Evolutionary conservation across 352 stramenopile species (phyloP).

Genomic region (Pythium dissotocum): DNA sequence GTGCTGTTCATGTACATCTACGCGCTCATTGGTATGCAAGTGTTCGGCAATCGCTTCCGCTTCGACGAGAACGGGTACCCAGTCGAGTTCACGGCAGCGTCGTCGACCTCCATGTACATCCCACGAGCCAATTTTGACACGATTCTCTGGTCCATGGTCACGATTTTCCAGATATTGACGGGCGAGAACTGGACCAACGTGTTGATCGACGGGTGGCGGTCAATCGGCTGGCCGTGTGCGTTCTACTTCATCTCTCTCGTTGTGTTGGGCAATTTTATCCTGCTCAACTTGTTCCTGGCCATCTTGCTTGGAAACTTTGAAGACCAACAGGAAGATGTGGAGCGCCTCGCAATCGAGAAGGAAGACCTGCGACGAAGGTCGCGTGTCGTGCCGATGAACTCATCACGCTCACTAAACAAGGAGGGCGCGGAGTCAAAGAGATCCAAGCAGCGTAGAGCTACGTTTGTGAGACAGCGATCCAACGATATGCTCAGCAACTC

Average conservation of each 20-base stretch:
- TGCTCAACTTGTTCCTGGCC: constrained; percentile 93
- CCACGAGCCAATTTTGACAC: constrained; percentile 34
- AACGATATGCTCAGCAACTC: neutral
- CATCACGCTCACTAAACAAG: neutral
- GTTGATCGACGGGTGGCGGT: constrained; percentile 87
- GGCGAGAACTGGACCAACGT: constrained; percentile 93
- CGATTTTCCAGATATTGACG: constrained; percentile 80
- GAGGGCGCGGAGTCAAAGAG: neutral
- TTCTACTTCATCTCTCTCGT: constrained; percentile 88
- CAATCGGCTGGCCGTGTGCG: constrained; percentile 49
- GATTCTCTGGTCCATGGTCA: constrained; percentile 34
- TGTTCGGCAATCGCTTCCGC: constrained; percentile 80
- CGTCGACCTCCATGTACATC: constrained; percentile 10
- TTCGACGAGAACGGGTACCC: constrained; percentile 29
- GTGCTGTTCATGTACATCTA: constrained; percentile 87
- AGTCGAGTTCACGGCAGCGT: constrained; percentile 37
- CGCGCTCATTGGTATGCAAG: constrained; percentile 76
- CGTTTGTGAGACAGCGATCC: constrained; percentile 2
- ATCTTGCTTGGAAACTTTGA: constrained; percentile 92
- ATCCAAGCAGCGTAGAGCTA: neutral
- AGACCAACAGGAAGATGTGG: constrained; percentile 52
- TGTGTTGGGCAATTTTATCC: constrained; percentile 87
- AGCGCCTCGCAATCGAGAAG: constrained; percentile 35
- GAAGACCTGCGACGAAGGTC: constrained; percentile 42
- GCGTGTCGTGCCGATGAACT: constrained; percentile 28